These are phyloP conservation scores for Botrytis aclada DNA, from an alignment of 2,329 filamentous ascomycete species.

Conservation along the genomic window DNA sequence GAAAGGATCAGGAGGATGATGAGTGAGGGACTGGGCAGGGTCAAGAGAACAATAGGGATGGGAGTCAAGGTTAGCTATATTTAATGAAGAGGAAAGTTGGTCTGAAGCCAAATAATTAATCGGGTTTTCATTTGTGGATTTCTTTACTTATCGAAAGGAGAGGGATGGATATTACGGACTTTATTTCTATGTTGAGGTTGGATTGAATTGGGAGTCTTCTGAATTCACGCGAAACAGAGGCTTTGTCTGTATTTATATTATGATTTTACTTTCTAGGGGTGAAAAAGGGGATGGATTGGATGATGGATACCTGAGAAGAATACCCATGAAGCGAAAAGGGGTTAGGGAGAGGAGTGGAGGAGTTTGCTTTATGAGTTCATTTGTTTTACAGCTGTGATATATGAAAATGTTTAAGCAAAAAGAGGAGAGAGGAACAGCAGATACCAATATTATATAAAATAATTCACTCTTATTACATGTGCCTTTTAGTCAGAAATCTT, in stretches of 20 bases:
- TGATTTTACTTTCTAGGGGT: background rate
- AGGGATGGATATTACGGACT: background rate
- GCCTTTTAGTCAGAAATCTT: background rate
- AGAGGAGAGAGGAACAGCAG: background rate
- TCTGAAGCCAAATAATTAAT: background rate
- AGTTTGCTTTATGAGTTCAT: background rate
- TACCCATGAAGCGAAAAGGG: background rate
- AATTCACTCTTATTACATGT: background rate
- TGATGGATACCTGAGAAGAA: constrained; percentile 1
- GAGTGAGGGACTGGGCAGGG: constrained; percentile 60
- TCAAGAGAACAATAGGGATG: constrained; percentile 69
- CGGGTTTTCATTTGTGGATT: background rate
- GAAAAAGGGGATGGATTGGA: background rate
- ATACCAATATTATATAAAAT: background rate
- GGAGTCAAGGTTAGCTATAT: constrained; percentile 98
- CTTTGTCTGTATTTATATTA: constrained; percentile 11
- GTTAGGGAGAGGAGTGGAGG: background rate
- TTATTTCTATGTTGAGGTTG: background rate
- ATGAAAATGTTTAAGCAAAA: background rate
- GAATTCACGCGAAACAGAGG: background rate
- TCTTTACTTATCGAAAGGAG: background rate
- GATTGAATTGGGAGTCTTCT: background rate
- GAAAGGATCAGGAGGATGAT: constrained; percentile 70
- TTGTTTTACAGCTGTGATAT: background rate
- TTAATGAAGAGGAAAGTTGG: constrained; percentile 42